A percentile compares a stretch with the other conserved stretches of the same genome.
phyloP scores from a whole-genome alignment of 2,329 filamentous ascomycete species.

The Aotearoamyces nothofagi region DNA sequence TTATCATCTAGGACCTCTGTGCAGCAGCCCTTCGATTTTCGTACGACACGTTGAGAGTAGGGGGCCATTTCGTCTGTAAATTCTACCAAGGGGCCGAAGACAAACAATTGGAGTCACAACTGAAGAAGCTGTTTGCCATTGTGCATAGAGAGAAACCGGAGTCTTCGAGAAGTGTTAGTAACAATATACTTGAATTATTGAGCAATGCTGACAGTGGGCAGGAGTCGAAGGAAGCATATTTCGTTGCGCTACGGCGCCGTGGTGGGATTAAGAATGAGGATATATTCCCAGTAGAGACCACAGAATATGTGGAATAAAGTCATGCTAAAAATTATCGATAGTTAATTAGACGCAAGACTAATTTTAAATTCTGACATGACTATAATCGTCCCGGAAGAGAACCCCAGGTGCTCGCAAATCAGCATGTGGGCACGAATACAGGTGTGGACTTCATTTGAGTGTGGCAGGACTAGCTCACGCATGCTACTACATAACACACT shows the following conservation, averaged over 20 bases:
- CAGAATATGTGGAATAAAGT: too few relatives aligned
- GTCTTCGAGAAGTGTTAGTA: constrained; percentile 66
- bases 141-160: constrained; percentile 86
- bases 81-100: constrained; percentile 91
- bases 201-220: constrained; percentile 20
- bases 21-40: constrained; percentile 71
- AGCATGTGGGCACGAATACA: too few relatives aligned
- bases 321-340: too few relatives aligned
- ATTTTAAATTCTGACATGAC: too few relatives aligned
- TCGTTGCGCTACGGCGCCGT: constrained; percentile 66
- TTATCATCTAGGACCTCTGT: constrained; percentile 61
- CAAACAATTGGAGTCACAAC: constrained; percentile 56
- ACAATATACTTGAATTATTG: neutral
- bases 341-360: too few relatives aligned
- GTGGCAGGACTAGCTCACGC: too few relatives aligned
- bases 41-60: constrained; percentile 65
- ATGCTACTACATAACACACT: too few relatives aligned
- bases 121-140: constrained; percentile 63
- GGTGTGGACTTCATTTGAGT: too few relatives aligned
- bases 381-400: too few relatives aligned
- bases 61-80: constrained; percentile 92
- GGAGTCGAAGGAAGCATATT: constrained; percentile 78
- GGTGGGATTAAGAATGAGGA: too few relatives aligned
- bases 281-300: too few relatives aligned
- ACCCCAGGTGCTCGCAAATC: too few relatives aligned